Evolutionary conservation across 73 alveolate species (phyloP).

Genomic region (Paramecium pentaurelia): DNA sequence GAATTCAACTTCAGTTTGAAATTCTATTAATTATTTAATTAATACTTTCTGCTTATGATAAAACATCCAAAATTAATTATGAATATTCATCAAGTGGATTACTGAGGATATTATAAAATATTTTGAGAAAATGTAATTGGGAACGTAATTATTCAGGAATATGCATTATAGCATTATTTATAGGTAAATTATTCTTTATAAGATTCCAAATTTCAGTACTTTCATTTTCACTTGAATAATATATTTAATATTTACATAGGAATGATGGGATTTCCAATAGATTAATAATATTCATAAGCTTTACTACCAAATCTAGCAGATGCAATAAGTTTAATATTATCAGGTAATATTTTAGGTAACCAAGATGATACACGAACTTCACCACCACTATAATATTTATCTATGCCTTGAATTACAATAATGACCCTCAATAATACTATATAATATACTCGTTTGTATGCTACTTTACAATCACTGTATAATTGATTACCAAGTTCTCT

Average conservation of each 20-base stretch:
- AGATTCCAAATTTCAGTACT: background rate
- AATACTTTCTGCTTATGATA: background rate
- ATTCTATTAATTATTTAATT: background rate
- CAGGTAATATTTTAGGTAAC: slow-evolving; percentile 35
- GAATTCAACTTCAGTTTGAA: background rate
- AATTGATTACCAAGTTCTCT: slow-evolving; percentile 9
- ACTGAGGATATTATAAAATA: background rate
- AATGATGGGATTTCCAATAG: background rate
- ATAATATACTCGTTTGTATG: slow-evolving; percentile 12
- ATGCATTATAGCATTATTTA: background rate
- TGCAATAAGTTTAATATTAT: background rate
- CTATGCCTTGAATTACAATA: background rate
- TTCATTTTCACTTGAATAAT: background rate
- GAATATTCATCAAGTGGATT: background rate
- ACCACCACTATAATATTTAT: background rate
- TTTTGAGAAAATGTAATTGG: background rate
- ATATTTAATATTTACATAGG: background rate
- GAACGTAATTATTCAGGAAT: background rate
- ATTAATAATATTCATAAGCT: background rate
- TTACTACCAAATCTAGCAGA: background rate
- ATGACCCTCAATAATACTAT: background rate
- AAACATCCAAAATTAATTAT: background rate
- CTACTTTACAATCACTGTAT: background rate
- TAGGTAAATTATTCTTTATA: background rate
- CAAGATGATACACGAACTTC: background rate